Base-by-base conservation (phyloP, 768 basidiomycete species). In the Serendipita sp. region DNA sequence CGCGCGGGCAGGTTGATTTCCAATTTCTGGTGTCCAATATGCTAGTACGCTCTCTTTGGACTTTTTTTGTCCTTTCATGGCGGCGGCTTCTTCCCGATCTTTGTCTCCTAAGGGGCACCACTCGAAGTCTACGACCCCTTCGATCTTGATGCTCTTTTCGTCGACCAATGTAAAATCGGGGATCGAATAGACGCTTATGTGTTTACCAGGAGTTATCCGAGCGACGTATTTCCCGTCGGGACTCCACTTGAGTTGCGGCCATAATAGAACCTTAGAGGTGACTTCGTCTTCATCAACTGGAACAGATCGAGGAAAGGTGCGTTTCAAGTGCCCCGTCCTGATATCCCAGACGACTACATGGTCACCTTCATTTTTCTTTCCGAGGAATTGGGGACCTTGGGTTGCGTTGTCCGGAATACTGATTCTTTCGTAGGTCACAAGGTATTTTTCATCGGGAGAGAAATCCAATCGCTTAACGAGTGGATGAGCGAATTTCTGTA, bases 291-390 rank as follows among this genome's bases (percentile, higher is more conserved):
- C 72, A 67, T 77, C 81, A 64, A 85, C 85, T 51, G 76, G 76
- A 18, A 34, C 23, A 3, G 44, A 32, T 8, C 87, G 82, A 44
- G 83, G 81, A 76, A 99, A 98, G 1, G 94, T 97, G 63, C 96
- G 88, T 48, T 98, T 81, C 23, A 98, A 84, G 68, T 87, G 80
- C 32, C 91, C 91, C 16, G 93, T 86, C 75, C 92, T 94, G 78
- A 95, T 84, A 70, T 98, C 92, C 96, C 96, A 99, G n/a, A 99
- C 85, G 65, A 94, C 96, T 67, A 98, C 81, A 69, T 92, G 88
- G 76, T 95, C 93, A 36, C 93, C 96, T 76, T 95, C 93, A 73
- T 98, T 96, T 66, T 95, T 93, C 3, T 88, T 84, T 52, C 91
- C 88, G 76, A 93, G 89, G 73, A 83, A 90, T 71, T 86, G 86